phyloP scores from a whole-genome alignment of 768 basidiomycete genomes.

The Boletus subcaerulescens region DNA sequence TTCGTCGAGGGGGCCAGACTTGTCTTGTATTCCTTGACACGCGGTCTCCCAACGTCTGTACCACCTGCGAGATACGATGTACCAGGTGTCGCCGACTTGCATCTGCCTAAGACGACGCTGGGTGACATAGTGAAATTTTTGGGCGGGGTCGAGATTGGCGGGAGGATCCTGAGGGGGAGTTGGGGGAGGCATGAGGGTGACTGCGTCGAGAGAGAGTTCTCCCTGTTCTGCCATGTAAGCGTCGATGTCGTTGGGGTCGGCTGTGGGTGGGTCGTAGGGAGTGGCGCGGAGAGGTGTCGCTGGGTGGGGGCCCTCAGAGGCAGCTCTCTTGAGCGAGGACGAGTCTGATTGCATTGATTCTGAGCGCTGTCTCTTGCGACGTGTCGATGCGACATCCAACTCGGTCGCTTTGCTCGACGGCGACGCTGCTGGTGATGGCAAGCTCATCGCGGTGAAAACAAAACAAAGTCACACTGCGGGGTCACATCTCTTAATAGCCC shows the following conservation, averaged over 20 bases:
- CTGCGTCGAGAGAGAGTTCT: conserved; percentile 28
- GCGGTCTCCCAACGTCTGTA: conserved; percentile 74
- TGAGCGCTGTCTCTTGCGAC: conserved; percentile 71
- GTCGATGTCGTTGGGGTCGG: conserved; percentile 54
- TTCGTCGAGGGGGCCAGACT: conserved; percentile 61
- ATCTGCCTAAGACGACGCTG: conserved; percentile 46
- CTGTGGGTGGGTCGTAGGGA: conserved; percentile 19
- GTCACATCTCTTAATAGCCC: neutral
- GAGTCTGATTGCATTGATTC: conserved; percentile 73
- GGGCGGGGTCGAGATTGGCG: conserved; percentile 33
- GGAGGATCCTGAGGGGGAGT: conserved; percentile 23
- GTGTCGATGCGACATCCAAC: conserved; percentile 29
- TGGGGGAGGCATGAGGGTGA: conserved; percentile 26
- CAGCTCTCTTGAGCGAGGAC: conserved; percentile 77
- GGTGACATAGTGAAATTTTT: conserved; percentile 53
- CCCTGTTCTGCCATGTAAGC: conserved; percentile 63
- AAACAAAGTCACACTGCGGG: conserved; percentile 7
- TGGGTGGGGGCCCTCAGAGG: conserved; percentile 59
- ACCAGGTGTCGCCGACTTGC: conserved; percentile 74
- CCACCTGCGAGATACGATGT: conserved; percentile 69
- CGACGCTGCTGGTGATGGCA: conserved; percentile 41
- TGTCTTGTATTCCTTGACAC: conserved; percentile 65
- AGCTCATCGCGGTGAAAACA: conserved; percentile 37
- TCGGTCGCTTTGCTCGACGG: conserved; percentile 42
- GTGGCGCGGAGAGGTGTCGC: conserved; percentile 34